Conservation (phyloP, 495 filamentous ascomycete genomes). For the Hypoxylon fragiforme region DNA sequence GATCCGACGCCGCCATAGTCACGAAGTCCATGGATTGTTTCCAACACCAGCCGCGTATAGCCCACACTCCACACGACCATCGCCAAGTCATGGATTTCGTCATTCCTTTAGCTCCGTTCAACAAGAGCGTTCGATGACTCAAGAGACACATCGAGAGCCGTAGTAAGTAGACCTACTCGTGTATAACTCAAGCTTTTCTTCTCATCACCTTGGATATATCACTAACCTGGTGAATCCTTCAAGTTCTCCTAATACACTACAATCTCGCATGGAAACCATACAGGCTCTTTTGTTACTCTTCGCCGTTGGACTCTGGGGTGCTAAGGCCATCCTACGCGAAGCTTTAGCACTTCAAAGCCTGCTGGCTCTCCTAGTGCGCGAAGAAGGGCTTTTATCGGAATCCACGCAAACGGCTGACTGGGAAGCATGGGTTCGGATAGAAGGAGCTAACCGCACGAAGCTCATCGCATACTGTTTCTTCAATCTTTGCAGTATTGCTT, state of each 20-base stretch:
- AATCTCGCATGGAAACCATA: slow-evolving; percentile 58
- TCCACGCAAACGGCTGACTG: slow-evolving; percentile 51
- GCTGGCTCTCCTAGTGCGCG: slow-evolving; percentile 56
- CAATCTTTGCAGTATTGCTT: slow-evolving; percentile 61
- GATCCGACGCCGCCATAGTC: slow-evolving; percentile 55
- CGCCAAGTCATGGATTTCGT: slow-evolving; percentile 53
- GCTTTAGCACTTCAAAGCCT: slow-evolving; percentile 57
- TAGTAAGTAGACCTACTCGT: slow-evolving; percentile 42
- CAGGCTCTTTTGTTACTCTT: slow-evolving; percentile 61
- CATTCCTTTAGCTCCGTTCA: slow-evolving; percentile 57
- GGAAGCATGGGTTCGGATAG: slow-evolving; percentile 61
- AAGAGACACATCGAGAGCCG: slow-evolving; percentile 55
- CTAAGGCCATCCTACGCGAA: slow-evolving; percentile 60
- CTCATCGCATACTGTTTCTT: slow-evolving; percentile 63
- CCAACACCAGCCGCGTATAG: slow-evolving; percentile 55
- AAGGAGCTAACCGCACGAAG: slow-evolving; percentile 58
- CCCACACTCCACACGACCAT: slow-evolving; percentile 54
- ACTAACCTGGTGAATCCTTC: slow-evolving; percentile 21
- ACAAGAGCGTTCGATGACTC: slow-evolving; percentile 54
- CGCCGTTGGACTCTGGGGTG: slow-evolving; percentile 60
- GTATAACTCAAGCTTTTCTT: background rate
- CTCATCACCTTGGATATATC: background rate
- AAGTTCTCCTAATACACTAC: slow-evolving; percentile 55
- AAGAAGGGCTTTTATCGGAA: slow-evolving; percentile 53
- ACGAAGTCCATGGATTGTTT: slow-evolving; percentile 53